Evolutionary conservation across 768 basidiomycete species (phyloP).

Genomic region (Coprinopsis cinerea): DNA sequence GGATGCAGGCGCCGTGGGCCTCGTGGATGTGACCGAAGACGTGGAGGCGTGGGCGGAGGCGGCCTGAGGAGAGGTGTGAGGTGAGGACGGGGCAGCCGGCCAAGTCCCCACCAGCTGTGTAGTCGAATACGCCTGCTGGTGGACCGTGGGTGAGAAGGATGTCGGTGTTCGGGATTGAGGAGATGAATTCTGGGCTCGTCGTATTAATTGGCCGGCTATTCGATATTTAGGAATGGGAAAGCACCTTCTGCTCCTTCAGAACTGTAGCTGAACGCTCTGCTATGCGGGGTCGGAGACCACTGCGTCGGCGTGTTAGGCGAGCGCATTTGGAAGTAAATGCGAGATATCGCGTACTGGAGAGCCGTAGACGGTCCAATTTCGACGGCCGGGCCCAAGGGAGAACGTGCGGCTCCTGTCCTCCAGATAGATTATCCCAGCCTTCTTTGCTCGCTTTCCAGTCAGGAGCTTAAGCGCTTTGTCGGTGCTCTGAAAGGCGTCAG

Average conservation of each 20-base stretch:
- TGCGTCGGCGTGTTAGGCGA: slow-evolving; percentile 14
- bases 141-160: slow-evolving; percentile 62
- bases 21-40: slow-evolving; percentile 71
- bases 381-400: slow-evolving; percentile 29
- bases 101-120: slow-evolving; percentile 25
- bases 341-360: slow-evolving; percentile 46
- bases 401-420: slow-evolving; percentile 42
- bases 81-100: slow-evolving; percentile 50
- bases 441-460: slow-evolving; percentile 26
- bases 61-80: slow-evolving; percentile 25
- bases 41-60: slow-evolving; percentile 38
- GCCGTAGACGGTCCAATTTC: slow-evolving; percentile 58
- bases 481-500: no score
- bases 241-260: slow-evolving; percentile 31
- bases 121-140: slow-evolving; percentile 46
- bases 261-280: slow-evolving; percentile 51
- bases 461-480: slow-evolving; percentile 29
- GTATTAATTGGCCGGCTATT: no score
- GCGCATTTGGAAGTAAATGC: background rate
- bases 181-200: slow-evolving; percentile 20
- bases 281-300: slow-evolving; percentile 42
- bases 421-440: slow-evolving; percentile 50
- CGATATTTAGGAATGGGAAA: background rate
- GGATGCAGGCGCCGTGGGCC: slow-evolving; percentile 41
- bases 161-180: slow-evolving; percentile 30